These are phyloP conservation scores for Radiomyces spectabilis DNA, from an alignment of 192 early-diverging fungal genomes.

Conservation along the genomic window DNA sequence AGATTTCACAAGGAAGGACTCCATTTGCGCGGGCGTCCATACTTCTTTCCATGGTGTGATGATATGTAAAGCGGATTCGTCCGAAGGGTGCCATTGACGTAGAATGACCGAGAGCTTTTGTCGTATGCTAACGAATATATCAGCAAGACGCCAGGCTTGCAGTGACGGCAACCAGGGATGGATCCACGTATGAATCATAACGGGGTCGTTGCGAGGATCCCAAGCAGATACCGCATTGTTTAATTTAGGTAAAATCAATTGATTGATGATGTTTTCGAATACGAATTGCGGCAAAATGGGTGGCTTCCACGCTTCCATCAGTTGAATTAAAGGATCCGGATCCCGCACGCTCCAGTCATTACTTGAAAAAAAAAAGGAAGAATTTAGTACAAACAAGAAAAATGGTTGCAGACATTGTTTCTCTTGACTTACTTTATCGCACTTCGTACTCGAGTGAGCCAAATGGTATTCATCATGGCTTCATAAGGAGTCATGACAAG, in stretches of 20 bases:
- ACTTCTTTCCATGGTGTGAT: slow-evolving; percentile 62
- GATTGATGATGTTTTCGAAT: slow-evolving; percentile 64
- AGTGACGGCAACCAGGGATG: slow-evolving; percentile 76
- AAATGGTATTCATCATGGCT: slow-evolving; percentile 63
- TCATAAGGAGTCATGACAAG: slow-evolving; percentile 70
- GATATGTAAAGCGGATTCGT: slow-evolving; percentile 39
- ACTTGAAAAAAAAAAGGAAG: slow-evolving; percentile 26
- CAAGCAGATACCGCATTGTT: slow-evolving; percentile 50
- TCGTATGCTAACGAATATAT: slow-evolving; percentile 48
- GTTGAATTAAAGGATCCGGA: slow-evolving; percentile 56
- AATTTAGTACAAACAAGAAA: background rate
- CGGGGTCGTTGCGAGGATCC: slow-evolving; percentile 45
- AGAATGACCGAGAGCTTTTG: slow-evolving; percentile 52
- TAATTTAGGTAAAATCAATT: slow-evolving; percentile 78
- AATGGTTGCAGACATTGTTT: background rate
- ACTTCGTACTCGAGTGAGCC: slow-evolving; percentile 72
- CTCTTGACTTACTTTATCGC: slow-evolving; percentile 61
- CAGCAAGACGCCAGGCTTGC: slow-evolving; percentile 35
- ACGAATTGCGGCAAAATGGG: slow-evolving; percentile 66
- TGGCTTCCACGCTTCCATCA: slow-evolving; percentile 70
- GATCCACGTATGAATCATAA: slow-evolving; percentile 68
- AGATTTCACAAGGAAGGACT: slow-evolving; percentile 47
- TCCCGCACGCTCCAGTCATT: slow-evolving; percentile 64
- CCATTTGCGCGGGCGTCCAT: slow-evolving; percentile 41
- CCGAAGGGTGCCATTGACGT: slow-evolving; percentile 57